Evolutionary conservation across 345 rosid species (phyloP), one percentile per base, ranked within the genome.

Genomic region (Eucalyptus erythrocorys): DNA sequence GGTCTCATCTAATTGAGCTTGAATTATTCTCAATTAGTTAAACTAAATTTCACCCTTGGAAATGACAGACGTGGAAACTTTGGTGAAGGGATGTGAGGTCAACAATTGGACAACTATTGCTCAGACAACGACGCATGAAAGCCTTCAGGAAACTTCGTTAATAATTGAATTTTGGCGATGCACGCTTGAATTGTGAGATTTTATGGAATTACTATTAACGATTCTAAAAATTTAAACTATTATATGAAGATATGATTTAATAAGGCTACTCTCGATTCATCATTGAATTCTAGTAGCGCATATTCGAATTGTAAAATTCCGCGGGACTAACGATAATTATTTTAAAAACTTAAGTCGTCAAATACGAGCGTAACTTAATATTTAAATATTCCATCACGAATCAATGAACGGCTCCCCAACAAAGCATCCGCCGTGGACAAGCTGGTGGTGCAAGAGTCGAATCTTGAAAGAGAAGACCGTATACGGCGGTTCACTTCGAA

Each of bases 251-350:
- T 4, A 1, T 19, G 57, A 9, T 51, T 51, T 51, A 3, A 51
- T 51, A 51, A 51, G 57, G 21, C 5, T 51, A 51, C 1, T 51
- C 5, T 19, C 0, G 1, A 21, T 51, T 21, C 2, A 0, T 51
- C 26, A 51, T 51, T 21, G 4, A 51, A 51, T 51, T 51, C 1
- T 51, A 21, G 26, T 4, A 19, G 1, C 19, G 2, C 5, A 51
- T 8, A 51, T 51, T 1, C 1, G 2, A 51, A 51, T 51, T 21
- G 2, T 21, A 10, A 8, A 7, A 51, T 19, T 19, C 19, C 19
- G 0, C 19, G 2, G 0, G 10, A 51, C 0, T 51, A 3, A 7
- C 19, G 0, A 51, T 19, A 49, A 49, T 49, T 49, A 49, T 49
- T 1, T 49, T 49, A 16, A 49, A 49, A 49, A 2, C 1, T 5